These are phyloP conservation scores for Citrullus amarus DNA, from an alignment of 306 rosid species.

Conservation along the genomic window DNA sequence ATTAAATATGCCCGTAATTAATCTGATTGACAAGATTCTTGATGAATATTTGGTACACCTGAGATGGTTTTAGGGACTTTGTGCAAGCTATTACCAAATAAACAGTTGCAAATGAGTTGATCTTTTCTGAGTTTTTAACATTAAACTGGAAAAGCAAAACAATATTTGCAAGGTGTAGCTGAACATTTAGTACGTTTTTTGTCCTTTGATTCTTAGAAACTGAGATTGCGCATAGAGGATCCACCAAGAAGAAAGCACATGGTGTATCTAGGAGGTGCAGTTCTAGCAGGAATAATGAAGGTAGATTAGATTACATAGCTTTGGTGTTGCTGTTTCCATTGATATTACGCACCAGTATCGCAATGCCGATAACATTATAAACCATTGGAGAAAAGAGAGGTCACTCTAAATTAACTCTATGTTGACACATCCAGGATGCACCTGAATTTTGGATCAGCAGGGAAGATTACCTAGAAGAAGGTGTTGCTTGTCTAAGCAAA, in stretches of 20 bases:
- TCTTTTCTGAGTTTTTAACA: background rate
- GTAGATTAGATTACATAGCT: constrained; percentile 28
- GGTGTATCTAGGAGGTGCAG: constrained; percentile 99
- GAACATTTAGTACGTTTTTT: background rate
- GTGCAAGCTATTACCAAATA: too few relatives aligned
- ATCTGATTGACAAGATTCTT: background rate
- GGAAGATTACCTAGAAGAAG: constrained; percentile 98
- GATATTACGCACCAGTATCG: background rate
- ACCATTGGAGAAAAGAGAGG: background rate
- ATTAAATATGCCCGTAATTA: constrained; percentile 10
- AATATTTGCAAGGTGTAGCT: background rate
- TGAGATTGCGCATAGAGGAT: constrained; percentile 89
- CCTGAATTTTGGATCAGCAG: constrained; percentile 97
- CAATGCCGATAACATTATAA: background rate
- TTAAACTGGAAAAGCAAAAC: background rate
- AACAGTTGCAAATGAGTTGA: background rate
- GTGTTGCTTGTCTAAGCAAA: constrained; percentile 71
- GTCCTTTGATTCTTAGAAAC: constrained; percentile 38
- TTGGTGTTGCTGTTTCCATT: background rate
- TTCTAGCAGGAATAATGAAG: constrained; percentile 98
- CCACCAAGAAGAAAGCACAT: constrained; percentile 98
- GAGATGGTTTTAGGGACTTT: background rate
- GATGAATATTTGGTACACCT: background rate
- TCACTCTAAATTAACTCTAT: constrained; percentile 7
- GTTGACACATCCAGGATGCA: constrained; percentile 63